phyloP scores from a whole-genome alignment of 1,139 yeast genomes.

The Blastobotrys arbuscula region DNA sequence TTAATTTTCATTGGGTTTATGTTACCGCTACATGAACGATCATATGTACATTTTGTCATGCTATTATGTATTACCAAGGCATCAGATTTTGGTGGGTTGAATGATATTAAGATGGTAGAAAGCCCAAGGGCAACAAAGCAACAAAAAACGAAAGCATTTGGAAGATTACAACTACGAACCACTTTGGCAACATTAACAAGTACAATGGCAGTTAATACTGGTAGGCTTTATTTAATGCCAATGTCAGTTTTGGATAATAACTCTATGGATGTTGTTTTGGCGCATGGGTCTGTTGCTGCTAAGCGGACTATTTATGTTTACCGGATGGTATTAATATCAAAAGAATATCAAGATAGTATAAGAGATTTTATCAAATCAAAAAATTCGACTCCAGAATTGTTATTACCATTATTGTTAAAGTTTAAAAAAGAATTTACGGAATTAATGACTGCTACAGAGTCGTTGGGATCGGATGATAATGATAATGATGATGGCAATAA shows the following conservation, averaged over 20 bases:
- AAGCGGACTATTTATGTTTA: not conserved
- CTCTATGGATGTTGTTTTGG: not conserved
- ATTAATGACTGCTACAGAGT: not conserved
- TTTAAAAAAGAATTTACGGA: not conserved
- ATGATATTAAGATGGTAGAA: conserved; percentile 33
- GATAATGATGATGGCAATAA: not conserved
- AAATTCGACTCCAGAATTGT: not conserved
- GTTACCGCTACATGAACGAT: conserved; percentile 2
- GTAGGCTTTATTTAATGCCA: not conserved
- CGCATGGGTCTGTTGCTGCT: not conserved
- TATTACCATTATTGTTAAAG: not conserved
- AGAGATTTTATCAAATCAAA: not conserved
- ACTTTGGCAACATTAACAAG: not conserved
- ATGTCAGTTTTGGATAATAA: not conserved
- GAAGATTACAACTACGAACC: not conserved
- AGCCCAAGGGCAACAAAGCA: not conserved
- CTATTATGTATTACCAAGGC: not conserved
- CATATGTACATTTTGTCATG: not conserved
- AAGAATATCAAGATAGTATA: not conserved
- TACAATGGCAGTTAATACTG: conserved; percentile 7
- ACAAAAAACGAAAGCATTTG: not conserved
- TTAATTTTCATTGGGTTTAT: conserved; percentile 10
- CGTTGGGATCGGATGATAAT: not conserved
- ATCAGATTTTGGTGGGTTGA: conserved; percentile 32
- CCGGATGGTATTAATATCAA: not conserved